Base-by-base conservation (phyloP, 139 green algal genomes). In the Micromonas commoda region DNA sequence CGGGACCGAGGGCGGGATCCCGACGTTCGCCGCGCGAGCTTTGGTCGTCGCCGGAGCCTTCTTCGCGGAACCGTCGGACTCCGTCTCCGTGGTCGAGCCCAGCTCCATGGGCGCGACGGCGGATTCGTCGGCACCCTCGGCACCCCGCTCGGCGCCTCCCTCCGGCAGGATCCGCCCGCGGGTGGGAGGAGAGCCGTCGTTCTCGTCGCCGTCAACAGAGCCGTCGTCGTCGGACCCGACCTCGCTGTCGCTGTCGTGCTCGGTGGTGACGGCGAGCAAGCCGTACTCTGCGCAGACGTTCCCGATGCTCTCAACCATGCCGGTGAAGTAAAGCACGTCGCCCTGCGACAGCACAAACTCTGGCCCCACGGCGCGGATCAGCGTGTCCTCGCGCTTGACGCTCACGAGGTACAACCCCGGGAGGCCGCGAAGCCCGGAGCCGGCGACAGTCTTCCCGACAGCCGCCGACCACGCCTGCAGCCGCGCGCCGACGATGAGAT, bases 261-360 rank as follows among this genome's bases (percentile, higher is more conserved):
- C 71, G 19, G 45, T 28, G 3, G 53, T 67, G 20, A 78, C 57
- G 20, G 71, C 53, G 20, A 54, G 51, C 45, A 78, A 52, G 1
- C 71, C 71, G 32, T 78, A 68, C 21, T 67, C 71, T 24, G 51
- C 53, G 33, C 53, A 67, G 24, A 78, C 53, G 0, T 37, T 45
- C 53, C 71, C 71, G 2, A 78, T 31, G 23, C 29, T 68, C 28
- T 78, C 71, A 45, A 68, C 61, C 64, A 75, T 38, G 0, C 76
- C 77, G 1, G 77, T 77, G 70, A 81, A 81, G 35, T 81, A 64
- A 3, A 81, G 70, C 23, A 76, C 35, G 77, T 81, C 77, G 5
- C 52, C 67, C 21, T 70, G 66, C 29, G 34, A 31, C 16, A 81
- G 23, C 1, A 71, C 28, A 32, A 76, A 81, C 29, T 81, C 66